phyloP scores from a whole-genome alignment of 495 filamentous ascomycete genomes.

The Acidomyces sp. region DNA sequence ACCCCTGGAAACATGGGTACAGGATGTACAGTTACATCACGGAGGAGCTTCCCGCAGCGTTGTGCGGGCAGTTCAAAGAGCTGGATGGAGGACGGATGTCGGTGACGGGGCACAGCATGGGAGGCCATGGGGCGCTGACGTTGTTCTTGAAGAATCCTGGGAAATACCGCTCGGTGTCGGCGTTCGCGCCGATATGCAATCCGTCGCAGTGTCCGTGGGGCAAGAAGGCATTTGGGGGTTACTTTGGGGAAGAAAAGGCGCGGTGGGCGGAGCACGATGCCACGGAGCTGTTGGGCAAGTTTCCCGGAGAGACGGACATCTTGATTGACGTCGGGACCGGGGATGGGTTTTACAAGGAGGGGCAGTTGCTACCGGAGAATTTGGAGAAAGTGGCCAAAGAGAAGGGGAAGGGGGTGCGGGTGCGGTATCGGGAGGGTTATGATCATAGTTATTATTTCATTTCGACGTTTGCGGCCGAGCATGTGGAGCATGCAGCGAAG shows the following conservation, averaged over 20 bases:
- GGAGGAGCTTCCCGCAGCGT: conserved; percentile 59
- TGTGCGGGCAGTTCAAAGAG: conserved; percentile 50
- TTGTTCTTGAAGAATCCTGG: conserved; percentile 84
- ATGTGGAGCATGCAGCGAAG: conserved; percentile 83
- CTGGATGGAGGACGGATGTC: conserved; percentile 56
- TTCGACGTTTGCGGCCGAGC: conserved; percentile 74
- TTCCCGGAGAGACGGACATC: conserved; percentile 55
- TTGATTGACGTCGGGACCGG: conserved; percentile 84
- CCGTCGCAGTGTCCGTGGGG: conserved; percentile 82
- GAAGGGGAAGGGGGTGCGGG: conserved; percentile 50
- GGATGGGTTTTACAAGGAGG: conserved; percentile 91
- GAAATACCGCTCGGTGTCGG: conserved; percentile 72
- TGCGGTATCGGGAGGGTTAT: conserved; percentile 82
- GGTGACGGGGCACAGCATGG: conserved; percentile 92
- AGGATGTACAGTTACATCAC: conserved; percentile 90
- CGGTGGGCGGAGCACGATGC: conserved; percentile 84
- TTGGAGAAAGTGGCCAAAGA: conserved; percentile 66
- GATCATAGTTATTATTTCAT: conserved; percentile 97
- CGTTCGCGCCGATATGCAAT: conserved; percentile 88
- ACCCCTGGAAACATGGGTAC: conserved; percentile 61
- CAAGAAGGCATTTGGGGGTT: conserved; percentile 84
- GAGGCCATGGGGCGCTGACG: conserved; percentile 87
- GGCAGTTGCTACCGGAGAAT: conserved; percentile 87
- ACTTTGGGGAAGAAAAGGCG: conserved; percentile 60
- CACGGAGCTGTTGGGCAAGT: conserved; percentile 72